Evolutionary conservation across 768 basidiomycete species (phyloP), one percentile per base, ranked within the genome.

Genomic region (Suillus brevipes): DNA sequence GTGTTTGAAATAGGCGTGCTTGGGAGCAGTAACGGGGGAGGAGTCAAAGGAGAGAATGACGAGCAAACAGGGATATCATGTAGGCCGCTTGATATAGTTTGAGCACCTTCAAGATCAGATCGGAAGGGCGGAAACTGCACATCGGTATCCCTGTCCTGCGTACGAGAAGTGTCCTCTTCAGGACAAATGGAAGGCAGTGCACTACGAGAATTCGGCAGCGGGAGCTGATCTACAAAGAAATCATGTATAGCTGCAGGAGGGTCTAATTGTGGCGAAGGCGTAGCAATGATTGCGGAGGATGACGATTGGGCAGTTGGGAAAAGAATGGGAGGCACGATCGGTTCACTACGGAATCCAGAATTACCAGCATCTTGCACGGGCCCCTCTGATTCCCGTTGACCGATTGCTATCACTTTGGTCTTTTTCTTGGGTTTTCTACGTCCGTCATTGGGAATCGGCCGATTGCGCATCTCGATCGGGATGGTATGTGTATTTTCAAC

Each of bases 381-480:
- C 6, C 25, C 58, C 18, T 18, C 58, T 31, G 28, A 42, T 18
- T 31, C 40, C 40, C 25, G 4, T 4, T 20, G 58, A 31, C 40
- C 13, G 58, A 13, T 8, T 42, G 40, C 37, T 36, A 10, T 34
- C 18, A 2, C 40, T 10, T 42, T 42, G 40, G 16, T 18, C 40
- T 20, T 59, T 59, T 42, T 42, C 40, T 31, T 59, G 12, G 58
- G 10, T 31, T 13, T 59, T 12, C 28, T 38, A 61, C 64, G 64
- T 38, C 64, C 64, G 7, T 65, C 62, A 56, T 64, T 65, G n/a
- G 50, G 65, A 42, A 64, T 37, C 6, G 65, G 65, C 38, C 62
- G 53, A 43, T 36, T 45, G n/a, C 62, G 63, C 63, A 56, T 38
- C 40, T 53, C 28, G 13, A 36, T 38, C 16, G 62, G 58, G 25